Evolutionary conservation across 768 basidiomycete species (phyloP), one percentile per base, ranked within the genome.

Genomic region (Gloeopeniophorella convolvens): DNA sequence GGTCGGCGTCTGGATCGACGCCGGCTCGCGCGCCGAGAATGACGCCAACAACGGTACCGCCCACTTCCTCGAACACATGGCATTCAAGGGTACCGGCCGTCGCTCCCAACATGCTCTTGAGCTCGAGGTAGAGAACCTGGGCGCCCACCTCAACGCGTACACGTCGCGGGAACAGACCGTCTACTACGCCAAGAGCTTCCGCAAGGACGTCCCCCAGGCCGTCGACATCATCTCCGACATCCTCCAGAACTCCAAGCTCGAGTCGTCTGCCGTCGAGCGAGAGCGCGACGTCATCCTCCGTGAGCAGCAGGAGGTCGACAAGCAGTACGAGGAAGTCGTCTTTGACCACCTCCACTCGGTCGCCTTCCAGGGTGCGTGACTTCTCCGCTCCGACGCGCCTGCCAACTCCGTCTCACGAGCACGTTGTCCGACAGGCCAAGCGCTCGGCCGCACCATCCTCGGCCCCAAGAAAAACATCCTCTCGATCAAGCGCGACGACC

Each of bases 1-100:
- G n/a, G 92, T 97, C 30, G 96, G 96, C 56, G 86, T 98, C 53
- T 99, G 93, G 93, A 95, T 99, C 62, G 95, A 98, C 66, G 95
- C 96, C 51, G 96, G 96, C 57, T 93, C 90, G 57, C 81, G 96
- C 48, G 94, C 93, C 51, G 96, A 99, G 78, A 95, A 88, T 40
- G 85, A 91, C 72, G 80, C 82, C 70, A 95, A 90, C 32, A 94
- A 86, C 60, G 96, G 96, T 44, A 93, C 92, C 9, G 96, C 96
- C 37, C 96, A 98, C 72, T 99, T 99, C 77, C 81, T 98, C 53
- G 96, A 99, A 69, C 91, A 94, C 63, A 92, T 95, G 92, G 92
- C 92, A 32, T 95, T 95, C 79, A 94, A 94, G 71, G 96, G 96
- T 48, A 99, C 95, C 51, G 79, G 79, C 64, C 79, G 81, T 58